Percentiles rank a stretch among this genome's conserved stretches.
Evolutionary conservation across 2,329 filamentous ascomycete genomes (phyloP).

Genomic region (Boeremia lycopersici): DNA sequence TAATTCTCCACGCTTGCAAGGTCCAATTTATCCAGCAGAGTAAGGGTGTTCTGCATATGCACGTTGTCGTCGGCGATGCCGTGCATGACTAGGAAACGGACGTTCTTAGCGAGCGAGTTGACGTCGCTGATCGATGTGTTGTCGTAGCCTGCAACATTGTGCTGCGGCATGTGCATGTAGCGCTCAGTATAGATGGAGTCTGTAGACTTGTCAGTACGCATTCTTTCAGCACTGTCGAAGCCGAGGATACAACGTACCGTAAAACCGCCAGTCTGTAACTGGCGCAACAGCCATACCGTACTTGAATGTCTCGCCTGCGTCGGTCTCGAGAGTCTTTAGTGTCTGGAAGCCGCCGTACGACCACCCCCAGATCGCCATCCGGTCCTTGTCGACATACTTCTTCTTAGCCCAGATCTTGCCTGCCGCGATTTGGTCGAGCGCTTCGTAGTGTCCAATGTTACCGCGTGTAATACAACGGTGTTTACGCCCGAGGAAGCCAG

Average conservation of each 20-base stretch:
- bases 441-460: slow-evolving; percentile 83
- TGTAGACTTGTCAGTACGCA: slow-evolving; percentile 12
- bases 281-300: slow-evolving; percentile 99
- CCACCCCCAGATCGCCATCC: slow-evolving; percentile 98
- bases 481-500: slow-evolving; percentile 85
- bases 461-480: slow-evolving; percentile 82
- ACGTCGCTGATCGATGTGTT: slow-evolving; percentile 76
- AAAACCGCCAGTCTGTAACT: slow-evolving; percentile 97
- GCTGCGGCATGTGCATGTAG: slow-evolving; percentile 94
- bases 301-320: slow-evolving; percentile 86
- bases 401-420: slow-evolving; percentile 83
- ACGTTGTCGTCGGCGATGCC: slow-evolving; percentile 97
- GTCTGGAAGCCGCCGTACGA: slow-evolving; percentile 96
- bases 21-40: slow-evolving; percentile 84
- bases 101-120: slow-evolving; percentile 72
- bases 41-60: slow-evolving; percentile 92
- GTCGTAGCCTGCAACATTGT: slow-evolving; percentile 79
- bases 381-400: slow-evolving; percentile 78
- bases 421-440: slow-evolving; percentile 87
- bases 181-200: slow-evolving; percentile 93
- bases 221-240: slow-evolving; percentile 1
- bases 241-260: slow-evolving; percentile 57
- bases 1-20: slow-evolving; percentile 85
- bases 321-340: slow-evolving; percentile 90
- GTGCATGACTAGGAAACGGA: slow-evolving; percentile 94